Base-by-base conservation (phyloP, 805 yeast genomes). In the Sporopachydermia lactativora region DNA sequence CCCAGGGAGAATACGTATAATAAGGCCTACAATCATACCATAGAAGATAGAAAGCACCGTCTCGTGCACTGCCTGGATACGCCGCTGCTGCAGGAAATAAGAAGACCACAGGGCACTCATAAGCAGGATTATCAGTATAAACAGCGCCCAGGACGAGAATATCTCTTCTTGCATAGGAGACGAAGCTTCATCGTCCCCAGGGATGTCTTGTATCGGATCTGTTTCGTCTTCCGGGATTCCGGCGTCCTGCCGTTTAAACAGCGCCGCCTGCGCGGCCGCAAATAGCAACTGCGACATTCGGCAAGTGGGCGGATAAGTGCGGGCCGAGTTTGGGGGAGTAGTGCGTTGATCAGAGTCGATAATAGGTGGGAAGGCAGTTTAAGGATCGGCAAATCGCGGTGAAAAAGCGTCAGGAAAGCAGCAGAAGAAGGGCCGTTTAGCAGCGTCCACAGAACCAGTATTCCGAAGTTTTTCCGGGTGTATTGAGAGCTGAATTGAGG, bases 31-130 rank as follows among this genome's bases (percentile, higher is more conserved):
- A 38, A 85, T 68, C 97, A 85, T 88, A 15, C 99, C 99, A 52
- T 89, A 86, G 56, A 92, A 86, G 44, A 92, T 92, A 1, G 97
- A 85, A 37, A 94, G 64, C 34, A 92, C 97, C 0, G 98, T 92
- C 62, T 92, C 99, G 60, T 92, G 99, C n/a, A 92, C 75, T 3
- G 95, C 94, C 59, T 84, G 88, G 52, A 92, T 89, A 48, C 92
- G 71, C 50, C 84, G 73, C 52, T 85, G 95, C 53, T 89, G 95
- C 39, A 92, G 66, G 55, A 82, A 89, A 60, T 89, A 92, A 19
- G 94, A 80, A 3, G 96, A 84, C 96, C 96, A 92, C 40, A 92
- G 64, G 0, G 98, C 96, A 5, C 88, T 72, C 43, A 89, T 81
- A 37, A 92, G 64, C 37, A 92, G 65, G 43, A 81, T 74, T 39